Evolutionary conservation across 441 rosid species (phyloP), one percentile per base, ranked within the genome.

Genomic region (Erodium chrysanthum): DNA sequence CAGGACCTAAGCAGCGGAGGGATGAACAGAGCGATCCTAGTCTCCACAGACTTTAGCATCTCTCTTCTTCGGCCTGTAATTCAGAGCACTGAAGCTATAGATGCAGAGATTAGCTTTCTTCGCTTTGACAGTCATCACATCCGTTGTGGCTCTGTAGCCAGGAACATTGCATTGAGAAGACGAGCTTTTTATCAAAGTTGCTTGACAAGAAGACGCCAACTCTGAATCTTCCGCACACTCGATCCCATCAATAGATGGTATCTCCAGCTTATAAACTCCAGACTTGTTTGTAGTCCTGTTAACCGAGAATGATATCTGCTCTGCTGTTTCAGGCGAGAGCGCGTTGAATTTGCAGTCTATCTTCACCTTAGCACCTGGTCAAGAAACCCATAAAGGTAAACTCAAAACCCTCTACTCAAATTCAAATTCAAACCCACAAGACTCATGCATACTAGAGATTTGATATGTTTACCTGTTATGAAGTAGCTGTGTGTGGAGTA

Each of bases 401-500:
- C 21, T 15, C 0, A 14, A n/a, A 50, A 50, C 20, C 4, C 52
- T 46, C 52, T 46, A 46, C 52, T 46, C 52, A 46, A 46, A 46
- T 46, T n/a, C n/a, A 11, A 4, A 14, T n/a, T n/a, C n/a, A n/a
- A n/a, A 46, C 15, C 11, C 37, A 29, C 35, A 46, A 46, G 52
- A 46, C 52, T 46, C n/a, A 14, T 46, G 12, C 37, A 3, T n/a
- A n/a, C 3, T 50, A 17, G 20, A 50, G 58, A 50, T 22, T 25
- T 37, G 11, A 29, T 0, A 29, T 29, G 3, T 29, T 78, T 27
- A 88, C 97, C 97, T 58, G 94, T 84, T 71, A 94, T 75, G 89
- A 89, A 94, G 91, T 91, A 94, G 85, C 97, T 89, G 88, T 94
- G 86, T 66, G 62, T 91, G 69, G 98, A 83, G 86, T 91, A 94